These are phyloP conservation scores for Acanthamoeba triangularis DNA, from an alignment of 208 protist genomes.

Conservation along the genomic window DNA sequence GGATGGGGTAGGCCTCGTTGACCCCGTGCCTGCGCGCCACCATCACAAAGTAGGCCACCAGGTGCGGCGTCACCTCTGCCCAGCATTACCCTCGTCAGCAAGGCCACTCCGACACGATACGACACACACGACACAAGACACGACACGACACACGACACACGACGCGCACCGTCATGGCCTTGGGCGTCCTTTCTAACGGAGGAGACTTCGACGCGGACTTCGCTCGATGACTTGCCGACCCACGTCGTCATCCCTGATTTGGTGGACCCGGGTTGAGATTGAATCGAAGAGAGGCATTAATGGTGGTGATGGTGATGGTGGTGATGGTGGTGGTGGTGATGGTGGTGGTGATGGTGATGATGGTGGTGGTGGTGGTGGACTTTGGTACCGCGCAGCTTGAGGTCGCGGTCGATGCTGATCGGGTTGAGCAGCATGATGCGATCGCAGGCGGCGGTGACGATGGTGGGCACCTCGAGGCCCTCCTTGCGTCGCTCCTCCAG, in stretches of 20 bases:
- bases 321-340: not conserved
- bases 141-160: not conserved
- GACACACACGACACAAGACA: not conserved
- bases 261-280: too few relatives aligned
- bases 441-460: conserved; percentile 65
- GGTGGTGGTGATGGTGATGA: not conserved
- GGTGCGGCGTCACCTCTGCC: conserved; percentile 33
- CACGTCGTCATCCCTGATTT: conserved; percentile 44
- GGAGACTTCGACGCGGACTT: conserved; percentile 68
- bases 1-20: conserved; percentile 53
- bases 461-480: conserved; percentile 53
- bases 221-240: conserved; percentile 61
- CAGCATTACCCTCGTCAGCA: not conserved
- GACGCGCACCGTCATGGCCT: not conserved
- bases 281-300: too few relatives aligned
- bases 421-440: conserved; percentile 69
- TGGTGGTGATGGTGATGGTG: not conserved
- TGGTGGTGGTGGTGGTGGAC: not conserved
- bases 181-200: conserved; percentile 4
- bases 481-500: not conserved
- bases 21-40: not conserved
- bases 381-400: conserved; percentile 16
- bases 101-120: too few relatives aligned
- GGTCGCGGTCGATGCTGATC: conserved; percentile 60
- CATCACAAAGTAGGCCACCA: conserved; percentile 75